phyloP scores from a whole-genome alignment of 108 stramenopile species.

The Seminavis robusta region DNA sequence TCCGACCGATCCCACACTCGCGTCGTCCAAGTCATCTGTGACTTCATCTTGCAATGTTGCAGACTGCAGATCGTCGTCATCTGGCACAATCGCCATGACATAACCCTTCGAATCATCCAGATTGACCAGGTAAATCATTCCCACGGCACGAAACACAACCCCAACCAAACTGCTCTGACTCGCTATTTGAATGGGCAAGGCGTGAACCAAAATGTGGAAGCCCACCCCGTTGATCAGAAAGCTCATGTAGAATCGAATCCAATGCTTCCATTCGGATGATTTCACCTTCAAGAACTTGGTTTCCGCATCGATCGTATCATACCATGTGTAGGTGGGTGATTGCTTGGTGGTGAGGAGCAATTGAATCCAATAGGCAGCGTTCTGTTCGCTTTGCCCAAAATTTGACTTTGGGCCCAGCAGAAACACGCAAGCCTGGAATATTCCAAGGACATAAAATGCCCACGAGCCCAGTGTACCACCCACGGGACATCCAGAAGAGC shows the following conservation, averaged over 20 bases:
- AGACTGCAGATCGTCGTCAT: too few species aligned
- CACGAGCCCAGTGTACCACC: slow-evolving; percentile 24
- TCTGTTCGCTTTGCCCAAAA: slow-evolving; percentile 26
- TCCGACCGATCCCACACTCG: too few species aligned
- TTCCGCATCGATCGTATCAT: slow-evolving; percentile 18
- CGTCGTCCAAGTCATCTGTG: too few species aligned
- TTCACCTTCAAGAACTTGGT: neutral
- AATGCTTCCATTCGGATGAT: neutral
- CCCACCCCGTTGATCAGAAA: slow-evolving; percentile 29
- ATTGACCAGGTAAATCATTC: slow-evolving; percentile 36
- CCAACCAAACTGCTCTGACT: slow-evolving; percentile 16
- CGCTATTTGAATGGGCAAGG: slow-evolving; percentile 32
- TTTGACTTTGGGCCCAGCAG: slow-evolving; percentile 21
- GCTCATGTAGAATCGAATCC: slow-evolving; percentile 25
- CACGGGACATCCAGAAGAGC: slow-evolving; percentile 12
- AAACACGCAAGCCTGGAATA: slow-evolving; percentile 22
- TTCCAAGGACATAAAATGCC: slow-evolving; percentile 22
- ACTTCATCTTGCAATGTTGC: too few species aligned
- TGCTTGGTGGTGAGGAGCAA: slow-evolving; percentile 15
- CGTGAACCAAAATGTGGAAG: slow-evolving; percentile 37
- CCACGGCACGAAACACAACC: slow-evolving; percentile 29
- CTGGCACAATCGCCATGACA: slow-evolving; percentile 12
- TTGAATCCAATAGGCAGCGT: slow-evolving; percentile 20
- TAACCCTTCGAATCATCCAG: slow-evolving; percentile 26
- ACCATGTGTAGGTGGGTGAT: slow-evolving; percentile 15